A percentile compares a stretch with the other conserved stretches of the same genome.
These are phyloP conservation scores for Fusarium begoniae DNA, from an alignment of 2,329 filamentous ascomycete genomes.

Conservation along the genomic window DNA sequence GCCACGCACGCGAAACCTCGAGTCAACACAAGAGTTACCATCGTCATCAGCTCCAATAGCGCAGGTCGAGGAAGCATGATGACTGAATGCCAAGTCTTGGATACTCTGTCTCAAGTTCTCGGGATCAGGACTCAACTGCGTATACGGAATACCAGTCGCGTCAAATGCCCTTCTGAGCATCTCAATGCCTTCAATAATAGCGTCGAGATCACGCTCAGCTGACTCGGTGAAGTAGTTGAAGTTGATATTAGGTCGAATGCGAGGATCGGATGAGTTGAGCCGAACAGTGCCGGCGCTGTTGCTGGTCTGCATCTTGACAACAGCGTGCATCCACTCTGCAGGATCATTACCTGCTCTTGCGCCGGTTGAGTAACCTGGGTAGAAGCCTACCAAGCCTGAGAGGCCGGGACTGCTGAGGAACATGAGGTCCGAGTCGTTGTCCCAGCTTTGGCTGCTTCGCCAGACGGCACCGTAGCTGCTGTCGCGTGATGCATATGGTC, in stretches of 20 bases:
- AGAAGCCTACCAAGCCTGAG: neutral
- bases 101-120: neutral
- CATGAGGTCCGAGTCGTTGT: neutral
- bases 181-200: slow-evolving; percentile 2
- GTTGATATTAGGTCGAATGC: neutral
- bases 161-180: neutral
- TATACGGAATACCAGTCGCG: slow-evolving; percentile 1
- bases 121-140: neutral
- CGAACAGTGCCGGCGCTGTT: slow-evolving; percentile 3
- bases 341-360: neutral
- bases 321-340: neutral
- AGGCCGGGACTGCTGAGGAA: neutral
- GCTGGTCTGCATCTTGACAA: slow-evolving; percentile 4
- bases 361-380: neutral
- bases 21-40: neutral
- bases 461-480: neutral
- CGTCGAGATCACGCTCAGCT: neutral
- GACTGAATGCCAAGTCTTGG: neutral
- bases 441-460: neutral
- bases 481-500: neutral
- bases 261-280: neutral
- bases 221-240: neutral
- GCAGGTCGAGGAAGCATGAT: neutral
- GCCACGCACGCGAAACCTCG: neutral
- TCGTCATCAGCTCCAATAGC: neutral